Percentiles rank a stretch among this genome's conserved stretches.
Evolutionary conservation across 495 filamentous ascomycete species (phyloP).

Genomic region (Podospora conica): DNA sequence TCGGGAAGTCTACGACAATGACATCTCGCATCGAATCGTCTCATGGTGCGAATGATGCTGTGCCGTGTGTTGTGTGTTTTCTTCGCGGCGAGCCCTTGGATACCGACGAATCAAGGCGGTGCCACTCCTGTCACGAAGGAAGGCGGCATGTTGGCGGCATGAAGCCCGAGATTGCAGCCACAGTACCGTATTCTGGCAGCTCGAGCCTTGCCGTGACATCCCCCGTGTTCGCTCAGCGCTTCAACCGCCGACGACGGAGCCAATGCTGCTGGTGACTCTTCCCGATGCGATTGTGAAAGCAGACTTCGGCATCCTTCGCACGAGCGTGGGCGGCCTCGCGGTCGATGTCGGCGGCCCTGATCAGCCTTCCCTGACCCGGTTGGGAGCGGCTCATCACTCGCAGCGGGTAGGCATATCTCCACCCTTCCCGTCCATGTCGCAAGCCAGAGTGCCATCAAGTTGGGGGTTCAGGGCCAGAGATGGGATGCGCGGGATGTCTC

Average conservation of each 20-base stretch:
- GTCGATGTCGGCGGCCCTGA: not conserved
- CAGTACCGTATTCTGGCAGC: not conserved
- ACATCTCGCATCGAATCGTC: too few species aligned
- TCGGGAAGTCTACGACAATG: not conserved
- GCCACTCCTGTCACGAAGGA: not conserved
- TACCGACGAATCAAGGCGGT: not conserved
- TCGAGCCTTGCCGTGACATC: not conserved
- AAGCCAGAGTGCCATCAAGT: not conserved
- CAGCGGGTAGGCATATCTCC: not conserved
- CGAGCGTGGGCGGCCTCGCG: not conserved
- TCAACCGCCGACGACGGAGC: not conserved
- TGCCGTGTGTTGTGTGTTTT: not conserved
- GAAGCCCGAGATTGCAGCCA: not conserved
- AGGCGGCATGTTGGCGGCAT: not conserved
- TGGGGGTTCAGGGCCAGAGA: not conserved
- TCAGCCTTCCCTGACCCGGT: not conserved
- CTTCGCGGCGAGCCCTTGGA: not conserved
- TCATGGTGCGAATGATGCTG: not conserved
- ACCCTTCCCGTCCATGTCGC: not conserved
- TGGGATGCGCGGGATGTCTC: not conserved
- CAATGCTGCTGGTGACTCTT: not conserved
- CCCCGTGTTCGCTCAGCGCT: not conserved
- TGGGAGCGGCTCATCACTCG: not conserved
- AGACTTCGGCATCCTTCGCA: not conserved
- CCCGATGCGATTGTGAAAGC: not conserved